Evolutionary conservation across 2,329 filamentous ascomycete species (phyloP).

Genomic region (Beauveria brongniartii): DNA sequence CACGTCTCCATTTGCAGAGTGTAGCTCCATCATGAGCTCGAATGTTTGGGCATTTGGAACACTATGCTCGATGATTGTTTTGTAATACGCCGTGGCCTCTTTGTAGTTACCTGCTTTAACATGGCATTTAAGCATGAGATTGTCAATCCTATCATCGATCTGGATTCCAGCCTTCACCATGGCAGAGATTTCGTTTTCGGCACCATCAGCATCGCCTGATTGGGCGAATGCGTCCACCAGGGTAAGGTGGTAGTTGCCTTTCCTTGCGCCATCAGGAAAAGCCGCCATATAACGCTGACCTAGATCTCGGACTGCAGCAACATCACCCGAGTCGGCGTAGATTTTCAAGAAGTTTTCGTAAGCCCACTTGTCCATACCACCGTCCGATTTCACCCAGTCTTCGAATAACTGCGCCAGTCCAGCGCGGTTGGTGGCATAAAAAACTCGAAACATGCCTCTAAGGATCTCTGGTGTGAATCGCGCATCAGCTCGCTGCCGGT

Average conservation of each 20-base stretch:
- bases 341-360: conserved; percentile 42
- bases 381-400: conserved; percentile 39
- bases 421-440: conserved; percentile 27
- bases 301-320: conserved; percentile 34
- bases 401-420: conserved; percentile 39
- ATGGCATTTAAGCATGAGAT: conserved; percentile 67
- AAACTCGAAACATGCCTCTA: conserved; percentile 36
- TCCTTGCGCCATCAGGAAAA: conserved; percentile 26
- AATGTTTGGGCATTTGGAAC: conserved; percentile 58
- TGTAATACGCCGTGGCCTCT: conserved; percentile 57
- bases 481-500: conserved; percentile 33
- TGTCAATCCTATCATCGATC: conserved; percentile 60
- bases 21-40: conserved; percentile 63
- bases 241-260: conserved; percentile 39
- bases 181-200: conserved; percentile 53
- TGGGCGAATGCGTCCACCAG: conserved; percentile 66
- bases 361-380: conserved; percentile 32
- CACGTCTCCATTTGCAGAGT: conserved; percentile 62
- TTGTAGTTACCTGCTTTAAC: conserved; percentile 57
- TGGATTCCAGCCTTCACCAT: conserved; percentile 48
- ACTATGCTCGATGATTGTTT: conserved; percentile 42
- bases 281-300: conserved; percentile 34
- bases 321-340: conserved; percentile 40
- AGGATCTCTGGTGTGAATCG: conserved; percentile 32
- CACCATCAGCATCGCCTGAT: conserved; percentile 53